phyloP scores from a whole-genome alignment of 169 alveolate species.

The Cryptosporidium canis region DNA sequence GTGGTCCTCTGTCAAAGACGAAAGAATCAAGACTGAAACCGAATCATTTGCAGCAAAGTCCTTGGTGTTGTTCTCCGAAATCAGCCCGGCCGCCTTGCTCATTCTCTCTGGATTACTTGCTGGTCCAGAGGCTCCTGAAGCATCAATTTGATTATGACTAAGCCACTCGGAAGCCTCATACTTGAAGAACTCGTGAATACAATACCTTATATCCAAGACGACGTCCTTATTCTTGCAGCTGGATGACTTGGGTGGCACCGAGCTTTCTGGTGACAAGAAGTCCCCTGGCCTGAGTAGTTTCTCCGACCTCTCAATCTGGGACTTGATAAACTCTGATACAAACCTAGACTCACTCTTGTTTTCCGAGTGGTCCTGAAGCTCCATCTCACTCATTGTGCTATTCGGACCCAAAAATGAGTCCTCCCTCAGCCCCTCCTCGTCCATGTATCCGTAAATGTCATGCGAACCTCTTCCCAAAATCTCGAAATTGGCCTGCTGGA shows the following conservation, averaged over 20 bases:
- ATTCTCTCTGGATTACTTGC: neutral
- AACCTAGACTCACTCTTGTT: neutral
- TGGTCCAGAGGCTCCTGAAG: neutral
- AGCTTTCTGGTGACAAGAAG: neutral
- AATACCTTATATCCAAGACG: neutral
- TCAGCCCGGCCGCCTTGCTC: neutral
- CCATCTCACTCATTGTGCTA: neutral
- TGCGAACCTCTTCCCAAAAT: neutral
- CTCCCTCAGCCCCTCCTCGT: neutral
- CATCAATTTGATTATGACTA: neutral
- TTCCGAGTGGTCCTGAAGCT: neutral
- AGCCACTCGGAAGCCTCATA: conserved; percentile 60
- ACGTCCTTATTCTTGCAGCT: conserved; percentile 6
- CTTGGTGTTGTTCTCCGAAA: conserved; percentile 1
- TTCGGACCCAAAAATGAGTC: neutral
- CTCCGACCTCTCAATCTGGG: neutral
- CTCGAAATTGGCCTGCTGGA: conserved; percentile 31
- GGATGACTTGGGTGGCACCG: neutral
- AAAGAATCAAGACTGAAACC: neutral
- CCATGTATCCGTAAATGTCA: neutral
- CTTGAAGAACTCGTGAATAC: conserved; percentile 40
- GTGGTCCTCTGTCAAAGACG: conserved; percentile 40
- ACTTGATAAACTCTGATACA: conserved; percentile 19
- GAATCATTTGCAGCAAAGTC: neutral
- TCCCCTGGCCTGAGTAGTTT: neutral